Conservation (phyloP, 2,329 filamentous ascomycete genomes). For the Ploettnerulaceae sp. region DNA sequence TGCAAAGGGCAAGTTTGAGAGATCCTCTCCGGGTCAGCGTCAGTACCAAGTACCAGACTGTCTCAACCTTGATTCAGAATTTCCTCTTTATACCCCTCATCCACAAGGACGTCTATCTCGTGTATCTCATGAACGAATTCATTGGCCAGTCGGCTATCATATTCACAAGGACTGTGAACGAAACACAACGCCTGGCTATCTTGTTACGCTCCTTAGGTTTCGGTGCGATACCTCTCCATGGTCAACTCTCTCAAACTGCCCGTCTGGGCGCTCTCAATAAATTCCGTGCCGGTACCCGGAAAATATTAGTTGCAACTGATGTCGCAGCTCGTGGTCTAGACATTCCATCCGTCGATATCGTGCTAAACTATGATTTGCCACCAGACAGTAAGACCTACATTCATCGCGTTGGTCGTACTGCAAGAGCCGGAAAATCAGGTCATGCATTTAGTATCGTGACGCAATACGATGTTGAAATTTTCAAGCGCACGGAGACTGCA, state of each 20-base stretch:
- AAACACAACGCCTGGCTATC: slow-evolving; percentile 80
- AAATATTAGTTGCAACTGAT: slow-evolving; percentile 89
- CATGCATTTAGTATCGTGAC: slow-evolving; percentile 77
- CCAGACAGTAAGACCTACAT: slow-evolving; percentile 87
- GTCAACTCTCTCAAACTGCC: slow-evolving; percentile 81
- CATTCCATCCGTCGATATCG: slow-evolving; percentile 84
- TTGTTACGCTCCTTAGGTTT: slow-evolving; percentile 81
- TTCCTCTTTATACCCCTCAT: slow-evolving; percentile 83
- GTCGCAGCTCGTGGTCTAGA: slow-evolving; percentile 91
- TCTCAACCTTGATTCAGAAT: slow-evolving; percentile 79
- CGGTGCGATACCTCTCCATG: slow-evolving; percentile 86
- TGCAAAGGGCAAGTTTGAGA: slow-evolving; percentile 82
- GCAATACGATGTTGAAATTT: slow-evolving; percentile 83
- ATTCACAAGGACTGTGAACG: slow-evolving; percentile 88
- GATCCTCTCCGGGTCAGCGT: slow-evolving; percentile 82
- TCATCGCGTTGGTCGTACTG: slow-evolving; percentile 83
- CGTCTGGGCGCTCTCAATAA: slow-evolving; percentile 86
- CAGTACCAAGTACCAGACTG: slow-evolving; percentile 83
- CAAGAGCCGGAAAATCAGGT: slow-evolving; percentile 79
- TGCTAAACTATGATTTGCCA: slow-evolving; percentile 81
- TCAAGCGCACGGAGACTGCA: slow-evolving; percentile 74
- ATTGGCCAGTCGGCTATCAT: slow-evolving; percentile 83
- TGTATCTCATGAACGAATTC: slow-evolving; percentile 81
- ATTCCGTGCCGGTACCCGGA: slow-evolving; percentile 73
- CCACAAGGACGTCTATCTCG: slow-evolving; percentile 84